These are phyloP conservation scores for Drosera spatulata DNA, from an alignment of 179 eudicot species.

Conservation along the genomic window DNA sequence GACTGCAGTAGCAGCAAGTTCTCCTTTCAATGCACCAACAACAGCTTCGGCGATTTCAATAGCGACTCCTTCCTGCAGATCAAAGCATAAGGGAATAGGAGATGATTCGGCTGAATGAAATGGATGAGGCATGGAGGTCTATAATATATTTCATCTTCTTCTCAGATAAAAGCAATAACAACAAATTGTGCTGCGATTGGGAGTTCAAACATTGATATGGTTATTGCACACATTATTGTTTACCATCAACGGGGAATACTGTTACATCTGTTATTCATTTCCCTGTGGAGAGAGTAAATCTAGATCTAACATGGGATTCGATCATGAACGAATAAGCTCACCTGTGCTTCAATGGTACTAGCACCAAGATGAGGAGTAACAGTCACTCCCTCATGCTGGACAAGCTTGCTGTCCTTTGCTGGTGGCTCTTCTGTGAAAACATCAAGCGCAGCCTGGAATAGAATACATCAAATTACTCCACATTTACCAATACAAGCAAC, in stretches of 20 bases:
- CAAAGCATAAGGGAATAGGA: background rate
- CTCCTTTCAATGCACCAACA: conserved; percentile 84
- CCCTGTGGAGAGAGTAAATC: no score
- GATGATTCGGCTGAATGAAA: no score
- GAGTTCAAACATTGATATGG: no score
- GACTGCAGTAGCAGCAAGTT: conserved; percentile 93
- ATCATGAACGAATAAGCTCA: conserved; percentile 6
- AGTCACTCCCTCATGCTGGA: conserved; percentile 66
- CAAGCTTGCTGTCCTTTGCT: conserved; percentile 73
- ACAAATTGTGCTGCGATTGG: no score
- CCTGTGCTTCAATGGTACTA: conserved; percentile 98
- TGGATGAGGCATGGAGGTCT: no score
- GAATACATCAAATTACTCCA: background rate
- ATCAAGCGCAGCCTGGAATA: conserved; percentile 83
- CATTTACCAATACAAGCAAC: background rate
- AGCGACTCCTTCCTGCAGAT: conserved; percentile 82
- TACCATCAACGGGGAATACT: no score
- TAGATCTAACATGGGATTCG: background rate
- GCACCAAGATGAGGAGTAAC: conserved; percentile 99
- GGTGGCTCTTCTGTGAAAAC: conserved; percentile 95
- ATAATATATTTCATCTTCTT: no score
- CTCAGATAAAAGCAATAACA: no score
- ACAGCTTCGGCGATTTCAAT: conserved; percentile 95
- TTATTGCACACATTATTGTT: no score
- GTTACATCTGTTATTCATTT: no score